Evolutionary conservation across 345 rosid species (phyloP).

Genomic region (Brassica nigra): DNA sequence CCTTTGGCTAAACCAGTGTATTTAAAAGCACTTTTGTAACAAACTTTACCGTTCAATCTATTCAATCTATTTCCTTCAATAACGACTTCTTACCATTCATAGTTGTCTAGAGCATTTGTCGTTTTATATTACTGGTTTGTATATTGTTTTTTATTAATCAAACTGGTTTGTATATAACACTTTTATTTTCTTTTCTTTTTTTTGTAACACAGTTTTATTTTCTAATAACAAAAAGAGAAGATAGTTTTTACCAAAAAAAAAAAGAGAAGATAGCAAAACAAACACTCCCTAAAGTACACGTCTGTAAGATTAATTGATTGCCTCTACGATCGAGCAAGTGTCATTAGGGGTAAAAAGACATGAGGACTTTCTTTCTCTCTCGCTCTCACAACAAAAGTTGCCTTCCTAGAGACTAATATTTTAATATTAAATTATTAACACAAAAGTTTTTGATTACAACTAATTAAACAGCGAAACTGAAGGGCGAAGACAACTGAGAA

Average conservation of each 20-base stretch:
- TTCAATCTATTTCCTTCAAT: no score
- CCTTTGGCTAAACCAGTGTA: no score
- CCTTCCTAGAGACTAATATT: constrained; percentile 7
- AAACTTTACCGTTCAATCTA: no score
- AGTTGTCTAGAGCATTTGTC: not conserved
- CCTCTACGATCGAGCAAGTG: constrained; percentile 24
- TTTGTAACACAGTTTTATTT: not conserved
- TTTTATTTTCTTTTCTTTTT: not conserved
- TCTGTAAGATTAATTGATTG: constrained; percentile 10
- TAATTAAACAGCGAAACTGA: constrained; percentile 15
- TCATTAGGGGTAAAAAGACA: constrained; percentile 1
- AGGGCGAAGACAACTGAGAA: not conserved
- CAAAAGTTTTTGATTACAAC: constrained; percentile 21
- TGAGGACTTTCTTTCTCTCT: constrained; percentile 8
- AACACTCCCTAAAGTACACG: constrained; percentile 7
- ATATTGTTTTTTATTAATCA: not conserved
- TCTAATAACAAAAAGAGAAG: not conserved
- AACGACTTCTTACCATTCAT: not conserved
- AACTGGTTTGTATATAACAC: not conserved
- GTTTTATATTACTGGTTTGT: not conserved
- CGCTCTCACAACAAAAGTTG: constrained; percentile 16
- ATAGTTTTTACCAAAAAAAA: not conserved
- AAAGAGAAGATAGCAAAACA: not conserved
- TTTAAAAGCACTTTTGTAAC: no score
- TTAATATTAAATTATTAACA: constrained; percentile 21